These are phyloP conservation scores for Phialophora verrucosa DNA, from an alignment of 2,329 filamentous ascomycete genomes.

Conservation along the genomic window DNA sequence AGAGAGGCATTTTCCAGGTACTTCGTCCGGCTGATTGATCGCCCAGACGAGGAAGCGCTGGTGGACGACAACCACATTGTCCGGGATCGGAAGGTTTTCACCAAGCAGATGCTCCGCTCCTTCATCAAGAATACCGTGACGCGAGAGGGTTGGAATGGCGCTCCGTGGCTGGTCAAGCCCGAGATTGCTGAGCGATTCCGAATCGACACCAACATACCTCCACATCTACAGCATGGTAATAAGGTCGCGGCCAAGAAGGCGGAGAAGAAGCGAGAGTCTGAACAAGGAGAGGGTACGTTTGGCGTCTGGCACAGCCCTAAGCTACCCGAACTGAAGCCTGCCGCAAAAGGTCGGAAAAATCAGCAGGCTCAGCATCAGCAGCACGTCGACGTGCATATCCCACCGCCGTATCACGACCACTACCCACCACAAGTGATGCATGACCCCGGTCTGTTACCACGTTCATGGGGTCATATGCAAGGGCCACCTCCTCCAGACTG, in stretches of 20 bases:
- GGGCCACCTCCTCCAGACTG: constrained; percentile 17
- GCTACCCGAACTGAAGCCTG: constrained; percentile 75
- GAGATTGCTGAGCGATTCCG: constrained; percentile 82
- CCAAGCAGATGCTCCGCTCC: constrained; percentile 88
- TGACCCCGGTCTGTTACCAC: constrained; percentile 49
- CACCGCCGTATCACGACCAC: constrained; percentile 64
- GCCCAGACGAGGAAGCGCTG: constrained; percentile 75
- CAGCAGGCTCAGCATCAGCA: constrained; percentile 25
- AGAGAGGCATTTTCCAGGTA: constrained; percentile 76
- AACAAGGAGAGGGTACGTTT: constrained; percentile 54
- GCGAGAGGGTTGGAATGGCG: constrained; percentile 91
- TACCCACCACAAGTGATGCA: constrained; percentile 54
- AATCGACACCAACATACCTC: constrained; percentile 84
- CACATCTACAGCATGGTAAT: constrained; percentile 79
- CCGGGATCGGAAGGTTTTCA: constrained; percentile 89
- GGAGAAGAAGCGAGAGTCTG: constrained; percentile 65
- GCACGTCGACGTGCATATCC: constrained; percentile 19
- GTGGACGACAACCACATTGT: constrained; percentile 81
- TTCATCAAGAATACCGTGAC: constrained; percentile 96
- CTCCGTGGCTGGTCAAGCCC: constrained; percentile 91
- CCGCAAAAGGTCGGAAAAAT: constrained; percentile 63
- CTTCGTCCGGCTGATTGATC: constrained; percentile 74
- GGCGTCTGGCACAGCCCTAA: constrained; percentile 59
- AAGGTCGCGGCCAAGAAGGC: constrained; percentile 79
- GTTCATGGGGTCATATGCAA: constrained; percentile 35